phyloP scores from a whole-genome alignment of 2,329 filamentous ascomycete species.

The Paracorniculantispora psalliotae region DNA sequence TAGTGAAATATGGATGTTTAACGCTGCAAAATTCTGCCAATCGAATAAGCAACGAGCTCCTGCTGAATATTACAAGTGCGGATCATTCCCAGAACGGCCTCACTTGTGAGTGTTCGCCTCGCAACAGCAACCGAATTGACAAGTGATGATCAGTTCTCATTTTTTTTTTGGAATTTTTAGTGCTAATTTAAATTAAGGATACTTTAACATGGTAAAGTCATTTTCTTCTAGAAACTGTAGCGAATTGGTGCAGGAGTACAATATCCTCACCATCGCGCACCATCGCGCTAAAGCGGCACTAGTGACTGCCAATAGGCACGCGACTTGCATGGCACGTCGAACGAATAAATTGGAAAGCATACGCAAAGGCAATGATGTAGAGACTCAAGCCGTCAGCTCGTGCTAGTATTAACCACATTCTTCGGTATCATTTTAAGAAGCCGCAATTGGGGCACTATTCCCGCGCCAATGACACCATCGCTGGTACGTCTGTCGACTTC shows the following conservation, averaged over 20 bases:
- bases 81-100: not conserved
- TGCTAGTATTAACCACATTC: not conserved
- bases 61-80: not conserved
- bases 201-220: too few species aligned
- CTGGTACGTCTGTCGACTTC: not conserved
- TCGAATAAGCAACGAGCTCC: not conserved
- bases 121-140: not conserved
- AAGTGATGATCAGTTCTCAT: not conserved
- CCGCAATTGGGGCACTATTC: not conserved
- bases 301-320: not conserved
- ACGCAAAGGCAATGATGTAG: not conserved
- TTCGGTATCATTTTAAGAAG: not conserved
- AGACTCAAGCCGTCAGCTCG: too few species aligned
- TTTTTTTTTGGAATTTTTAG: not conserved
- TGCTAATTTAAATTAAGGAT: too few species aligned
- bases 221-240: too few species aligned
- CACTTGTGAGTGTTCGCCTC: not conserved
- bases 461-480: slow-evolving; percentile 3
- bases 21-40: not conserved
- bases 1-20: not conserved
- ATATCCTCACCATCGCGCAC: not conserved
- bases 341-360: not conserved
- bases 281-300: not conserved
- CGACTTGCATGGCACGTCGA: not conserved
- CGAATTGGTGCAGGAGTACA: too few species aligned